phyloP scores from a whole-genome alignment of 345 rosid species.

The Gynandropsis gynandra region DNA sequence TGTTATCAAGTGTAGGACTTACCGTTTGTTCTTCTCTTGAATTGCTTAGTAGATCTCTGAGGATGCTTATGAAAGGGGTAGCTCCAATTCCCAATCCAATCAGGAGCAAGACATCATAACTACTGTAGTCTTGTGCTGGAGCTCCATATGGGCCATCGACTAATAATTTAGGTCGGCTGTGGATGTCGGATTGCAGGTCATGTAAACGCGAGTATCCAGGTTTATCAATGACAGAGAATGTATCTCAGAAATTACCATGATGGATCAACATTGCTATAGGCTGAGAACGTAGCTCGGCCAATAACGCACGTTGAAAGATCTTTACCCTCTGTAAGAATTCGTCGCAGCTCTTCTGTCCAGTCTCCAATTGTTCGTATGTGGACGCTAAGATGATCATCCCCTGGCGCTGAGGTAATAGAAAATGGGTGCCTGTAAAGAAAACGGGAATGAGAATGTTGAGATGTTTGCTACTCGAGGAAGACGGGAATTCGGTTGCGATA shows the following conservation, averaged over 20 bases:
- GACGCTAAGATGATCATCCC: slow-evolving; percentile 74
- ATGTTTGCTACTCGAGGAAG: neutral
- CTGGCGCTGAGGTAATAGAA: slow-evolving; percentile 93
- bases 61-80: slow-evolving; percentile 93
- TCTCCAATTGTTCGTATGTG: slow-evolving; percentile 89
- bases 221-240: slow-evolving; percentile 11
- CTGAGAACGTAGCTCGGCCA: slow-evolving; percentile 55
- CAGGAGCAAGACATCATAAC: slow-evolving; percentile 86
- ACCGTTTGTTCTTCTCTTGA: slow-evolving; percentile 74
- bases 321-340: slow-evolving; percentile 48
- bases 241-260: slow-evolving; percentile 38
- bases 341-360: slow-evolving; percentile 83
- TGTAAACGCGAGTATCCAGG: slow-evolving; percentile 13
- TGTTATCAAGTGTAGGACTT: slow-evolving; percentile 9
- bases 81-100: slow-evolving; percentile 97
- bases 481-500: slow-evolving; percentile 2
- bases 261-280: slow-evolving; percentile 30
- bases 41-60: slow-evolving; percentile 67
- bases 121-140: slow-evolving; percentile 89
- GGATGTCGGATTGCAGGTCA: slow-evolving; percentile 12
- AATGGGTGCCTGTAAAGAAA: slow-evolving; percentile 74
- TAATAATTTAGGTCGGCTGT: slow-evolving; percentile 61
- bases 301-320: slow-evolving; percentile 44
- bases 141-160: slow-evolving; percentile 97
- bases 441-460: slow-evolving; percentile 5